Percentiles rank a stretch among this genome's conserved stretches.
Evolutionary conservation across 78 protist genomes (phyloP).

Genomic region (Protostelium mycophagum): DNA sequence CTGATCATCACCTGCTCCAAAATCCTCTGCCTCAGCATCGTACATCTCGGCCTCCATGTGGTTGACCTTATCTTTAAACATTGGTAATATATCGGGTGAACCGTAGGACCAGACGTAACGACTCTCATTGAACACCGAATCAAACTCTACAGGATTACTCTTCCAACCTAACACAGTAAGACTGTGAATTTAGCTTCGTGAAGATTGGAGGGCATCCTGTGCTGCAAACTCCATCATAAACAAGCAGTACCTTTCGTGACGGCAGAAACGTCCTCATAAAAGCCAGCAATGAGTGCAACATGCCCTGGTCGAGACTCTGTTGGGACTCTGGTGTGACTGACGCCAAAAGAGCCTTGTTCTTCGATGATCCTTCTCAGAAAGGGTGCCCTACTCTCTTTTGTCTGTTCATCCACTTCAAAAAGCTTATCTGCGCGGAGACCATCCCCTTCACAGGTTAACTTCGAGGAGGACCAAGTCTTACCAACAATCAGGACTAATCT

Average conservation of each 20-base stretch:
- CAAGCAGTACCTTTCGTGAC: constrained; percentile 70
- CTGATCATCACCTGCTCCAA: constrained; percentile 7
- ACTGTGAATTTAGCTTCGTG: constrained; percentile 9
- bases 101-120: constrained; percentile 70
- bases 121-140: constrained; percentile 71
- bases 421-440: constrained; percentile 83
- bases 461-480: neutral
- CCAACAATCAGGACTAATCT: constrained; percentile 79
- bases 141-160: constrained; percentile 82
- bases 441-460: constrained; percentile 26
- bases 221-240: neutral
- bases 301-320: constrained; percentile 94
- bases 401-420: constrained; percentile 26
- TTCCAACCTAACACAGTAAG: constrained; percentile 48
- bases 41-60: constrained; percentile 35
- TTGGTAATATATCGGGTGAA: constrained; percentile 76
- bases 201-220: neutral
- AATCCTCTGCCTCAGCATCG: constrained; percentile 66
- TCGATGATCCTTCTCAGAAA: constrained; percentile 51
- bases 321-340: constrained; percentile 86
- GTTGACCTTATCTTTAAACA: constrained; percentile 52
- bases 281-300: constrained; percentile 85
- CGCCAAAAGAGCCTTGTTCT: constrained; percentile 65
- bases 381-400: constrained; percentile 36
- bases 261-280: constrained; percentile 88